phyloP scores from a whole-genome alignment of 2,329 filamentous ascomycete genomes.

The Fusarium sp. region DNA sequence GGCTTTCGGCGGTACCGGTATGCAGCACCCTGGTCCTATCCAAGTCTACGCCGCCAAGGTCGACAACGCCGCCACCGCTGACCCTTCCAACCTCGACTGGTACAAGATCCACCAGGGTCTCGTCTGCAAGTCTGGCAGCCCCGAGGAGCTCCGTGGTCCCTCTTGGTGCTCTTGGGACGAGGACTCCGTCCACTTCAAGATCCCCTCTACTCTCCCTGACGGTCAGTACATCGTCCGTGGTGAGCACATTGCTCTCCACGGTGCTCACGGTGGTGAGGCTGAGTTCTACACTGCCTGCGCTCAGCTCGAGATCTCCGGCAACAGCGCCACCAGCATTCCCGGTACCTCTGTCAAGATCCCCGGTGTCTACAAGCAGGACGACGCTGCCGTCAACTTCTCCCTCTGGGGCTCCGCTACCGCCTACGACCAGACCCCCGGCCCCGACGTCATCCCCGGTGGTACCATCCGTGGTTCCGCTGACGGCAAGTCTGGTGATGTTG shows the following conservation, averaged over 20 bases:
- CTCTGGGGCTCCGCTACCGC: constrained; percentile 16
- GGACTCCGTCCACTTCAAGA: constrained; percentile 27
- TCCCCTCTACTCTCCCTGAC: constrained; percentile 15
- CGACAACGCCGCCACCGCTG: background rate
- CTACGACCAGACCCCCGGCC: constrained; percentile 14
- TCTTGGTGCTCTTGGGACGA: constrained; percentile 21
- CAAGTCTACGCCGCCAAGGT: constrained; percentile 23
- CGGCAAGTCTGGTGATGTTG: constrained; percentile 4
- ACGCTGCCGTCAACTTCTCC: constrained; percentile 20
- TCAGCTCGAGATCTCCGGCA: constrained; percentile 32
- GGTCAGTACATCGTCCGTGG: constrained; percentile 35
- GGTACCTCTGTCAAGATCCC: constrained; percentile 22
- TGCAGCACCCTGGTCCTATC: constrained; percentile 20
- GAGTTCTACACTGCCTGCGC: constrained; percentile 41
- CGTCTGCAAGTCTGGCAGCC: constrained; percentile 13
- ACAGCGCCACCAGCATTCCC: constrained; percentile 12
- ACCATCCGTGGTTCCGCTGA: constrained; percentile 22
- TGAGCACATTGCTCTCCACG: constrained; percentile 39
- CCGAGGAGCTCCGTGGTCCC: constrained; percentile 15
- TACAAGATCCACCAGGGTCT: constrained; percentile 27
- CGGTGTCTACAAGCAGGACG: constrained; percentile 24
- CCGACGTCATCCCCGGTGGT: constrained; percentile 21
- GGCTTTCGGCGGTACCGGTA: constrained; percentile 18
- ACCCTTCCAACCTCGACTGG: constrained; percentile 11
- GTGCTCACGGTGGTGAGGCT: constrained; percentile 32